These are phyloP conservation scores for Haplosporangium sp. DNA, from an alignment of 371 early-diverging fungal genomes.

Conservation along the genomic window DNA sequence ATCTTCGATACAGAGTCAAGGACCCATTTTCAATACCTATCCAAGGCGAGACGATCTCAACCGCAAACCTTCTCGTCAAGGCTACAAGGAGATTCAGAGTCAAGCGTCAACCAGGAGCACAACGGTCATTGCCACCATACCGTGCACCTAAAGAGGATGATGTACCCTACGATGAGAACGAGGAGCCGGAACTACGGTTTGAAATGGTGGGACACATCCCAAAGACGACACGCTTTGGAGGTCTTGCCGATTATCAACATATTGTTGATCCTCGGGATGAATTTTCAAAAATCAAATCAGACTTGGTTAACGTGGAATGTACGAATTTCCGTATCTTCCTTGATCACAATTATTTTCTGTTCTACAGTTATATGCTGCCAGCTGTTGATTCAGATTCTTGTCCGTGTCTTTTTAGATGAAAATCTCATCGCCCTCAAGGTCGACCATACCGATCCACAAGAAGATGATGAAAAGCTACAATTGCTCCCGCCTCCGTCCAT, in stretches of 20 bases:
- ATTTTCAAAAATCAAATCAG: constrained; percentile 34
- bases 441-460: constrained; percentile 33
- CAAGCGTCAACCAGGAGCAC: constrained; percentile 35
- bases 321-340: background rate
- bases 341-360: background rate
- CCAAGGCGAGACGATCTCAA: constrained; percentile 39
- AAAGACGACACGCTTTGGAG: constrained; percentile 38
- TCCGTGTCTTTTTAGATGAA: constrained; percentile 22
- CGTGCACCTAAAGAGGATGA: constrained; percentile 42
- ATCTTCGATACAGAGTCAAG: constrained; percentile 29
- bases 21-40: constrained; percentile 52
- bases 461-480: constrained; percentile 34
- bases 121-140: constrained; percentile 26
- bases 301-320: constrained; percentile 44
- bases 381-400: background rate
- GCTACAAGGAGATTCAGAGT: constrained; percentile 48
- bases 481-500: constrained; percentile 33
- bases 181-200: constrained; percentile 23
- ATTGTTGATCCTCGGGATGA: constrained; percentile 43
- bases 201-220: constrained; percentile 34
- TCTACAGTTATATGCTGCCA: too few species aligned
- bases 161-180: constrained; percentile 28
- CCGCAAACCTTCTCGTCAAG: constrained; percentile 39
- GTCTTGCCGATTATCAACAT: constrained; percentile 48
- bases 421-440: constrained; percentile 36